phyloP scores from a whole-genome alignment of 768 basidiomycete genomes.

The Russula vinacea region DNA sequence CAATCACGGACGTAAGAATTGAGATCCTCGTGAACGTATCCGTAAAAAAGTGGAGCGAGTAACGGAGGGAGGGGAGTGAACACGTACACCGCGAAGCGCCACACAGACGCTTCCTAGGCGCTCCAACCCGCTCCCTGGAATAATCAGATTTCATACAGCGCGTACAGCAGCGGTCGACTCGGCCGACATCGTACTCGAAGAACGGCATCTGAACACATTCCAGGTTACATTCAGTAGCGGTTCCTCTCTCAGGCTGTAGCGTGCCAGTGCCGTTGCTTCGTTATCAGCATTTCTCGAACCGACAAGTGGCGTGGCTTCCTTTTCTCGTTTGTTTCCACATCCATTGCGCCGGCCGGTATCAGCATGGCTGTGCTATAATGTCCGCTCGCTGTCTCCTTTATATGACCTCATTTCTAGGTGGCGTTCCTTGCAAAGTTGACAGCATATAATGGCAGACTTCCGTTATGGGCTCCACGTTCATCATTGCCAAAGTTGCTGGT shows the following conservation, averaged over 20 bases:
- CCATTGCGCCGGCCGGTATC: not conserved
- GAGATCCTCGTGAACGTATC: slow-evolving; percentile 12
- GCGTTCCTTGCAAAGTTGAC: slow-evolving; percentile 4
- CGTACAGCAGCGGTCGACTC: not conserved
- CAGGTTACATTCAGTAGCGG: too few species aligned
- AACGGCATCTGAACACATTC: not conserved
- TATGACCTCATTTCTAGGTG: slow-evolving; percentile 12
- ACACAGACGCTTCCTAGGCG: not conserved
- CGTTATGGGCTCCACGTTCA: slow-evolving; percentile 5
- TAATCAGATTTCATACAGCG: not conserved
- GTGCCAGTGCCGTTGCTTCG: not conserved
- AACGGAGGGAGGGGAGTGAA: slow-evolving; percentile 11
- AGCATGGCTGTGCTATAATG: slow-evolving; percentile 4
- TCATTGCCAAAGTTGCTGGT: not conserved
- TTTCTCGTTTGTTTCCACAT: slow-evolving; percentile 3
- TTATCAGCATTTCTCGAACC: not conserved
- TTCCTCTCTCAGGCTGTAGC: not conserved
- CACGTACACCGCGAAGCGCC: slow-evolving; percentile 11
- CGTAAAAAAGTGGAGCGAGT: not conserved
- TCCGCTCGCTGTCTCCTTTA: slow-evolving; percentile 6
- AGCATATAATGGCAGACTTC: not conserved
- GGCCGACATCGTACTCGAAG: not conserved
- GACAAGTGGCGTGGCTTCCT: slow-evolving; percentile 14
- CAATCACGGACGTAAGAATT: slow-evolving; percentile 19
- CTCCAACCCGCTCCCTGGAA: not conserved